These are phyloP conservation scores for Leishmania braziliensis DNA, from an alignment of 208 protist genomes.

Conservation along the genomic window DNA sequence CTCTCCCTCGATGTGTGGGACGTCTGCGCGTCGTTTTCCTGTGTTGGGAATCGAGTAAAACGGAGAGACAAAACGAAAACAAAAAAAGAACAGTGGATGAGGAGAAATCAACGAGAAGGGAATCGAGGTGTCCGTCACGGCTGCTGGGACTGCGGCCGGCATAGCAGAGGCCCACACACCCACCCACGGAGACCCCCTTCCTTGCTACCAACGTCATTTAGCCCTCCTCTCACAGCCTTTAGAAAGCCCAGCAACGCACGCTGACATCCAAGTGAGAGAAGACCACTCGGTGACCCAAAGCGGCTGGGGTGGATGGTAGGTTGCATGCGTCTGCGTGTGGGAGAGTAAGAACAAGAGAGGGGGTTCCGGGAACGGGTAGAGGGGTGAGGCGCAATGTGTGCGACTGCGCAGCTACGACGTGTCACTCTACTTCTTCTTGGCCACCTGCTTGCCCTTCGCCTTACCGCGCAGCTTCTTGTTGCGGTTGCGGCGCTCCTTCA, in stretches of 20 bases:
- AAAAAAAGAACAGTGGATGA: conserved; percentile 2
- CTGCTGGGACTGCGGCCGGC: background rate
- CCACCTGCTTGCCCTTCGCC: conserved; percentile 94
- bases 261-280: background rate
- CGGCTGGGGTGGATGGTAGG: background rate
- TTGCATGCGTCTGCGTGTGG: background rate
- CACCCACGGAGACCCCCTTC: background rate
- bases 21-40: conserved; percentile 4
- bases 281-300: background rate
- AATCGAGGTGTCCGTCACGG: background rate
- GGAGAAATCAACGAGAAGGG: background rate
- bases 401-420: background rate
- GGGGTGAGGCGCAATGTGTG: background rate
- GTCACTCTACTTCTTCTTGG: conserved; percentile 92
- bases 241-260: background rate
- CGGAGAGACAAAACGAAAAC: conserved; percentile 16
- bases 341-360: background rate
- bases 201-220: background rate
- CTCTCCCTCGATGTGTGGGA: background rate
- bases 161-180: background rate
- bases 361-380: background rate
- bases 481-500: conserved; percentile 99
- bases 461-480: conserved; percentile 98
- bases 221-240: background rate
- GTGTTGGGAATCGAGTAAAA: conserved; percentile 8